phyloP scores from a whole-genome alignment of 495 filamentous ascomycete species.

The Aspergillus affinis region DNA sequence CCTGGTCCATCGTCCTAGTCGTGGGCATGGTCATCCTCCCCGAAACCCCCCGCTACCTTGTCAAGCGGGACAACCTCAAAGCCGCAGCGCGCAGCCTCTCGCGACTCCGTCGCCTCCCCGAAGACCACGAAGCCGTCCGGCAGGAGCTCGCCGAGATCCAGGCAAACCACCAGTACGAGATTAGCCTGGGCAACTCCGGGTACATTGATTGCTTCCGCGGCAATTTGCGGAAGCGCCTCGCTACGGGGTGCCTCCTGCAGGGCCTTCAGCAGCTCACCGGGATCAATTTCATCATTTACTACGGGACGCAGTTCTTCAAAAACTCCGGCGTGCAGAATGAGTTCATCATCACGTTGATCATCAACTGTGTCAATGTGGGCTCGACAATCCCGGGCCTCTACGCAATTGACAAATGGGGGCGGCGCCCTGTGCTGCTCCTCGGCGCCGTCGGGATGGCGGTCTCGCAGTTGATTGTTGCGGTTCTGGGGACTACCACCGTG shows the following conservation, averaged over 20 bases:
- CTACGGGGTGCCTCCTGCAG: background rate
- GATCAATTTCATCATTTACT: slow-evolving; percentile 5
- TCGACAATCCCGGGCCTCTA: slow-evolving; percentile 2
- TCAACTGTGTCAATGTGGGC: slow-evolving; percentile 4
- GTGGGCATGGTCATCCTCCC: slow-evolving; percentile 5
- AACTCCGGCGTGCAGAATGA: slow-evolving; percentile 3
- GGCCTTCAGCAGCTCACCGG: slow-evolving; percentile 1
- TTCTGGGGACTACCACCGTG: background rate
- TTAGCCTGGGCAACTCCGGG: background rate
- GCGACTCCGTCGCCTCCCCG: background rate
- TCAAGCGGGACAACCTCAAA: background rate
- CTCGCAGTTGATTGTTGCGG: background rate
- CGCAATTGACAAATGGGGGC: slow-evolving; percentile 1
- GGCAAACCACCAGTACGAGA: slow-evolving; percentile 7
- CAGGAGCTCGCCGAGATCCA: slow-evolving; percentile 6
- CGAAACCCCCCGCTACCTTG: slow-evolving; percentile 6
- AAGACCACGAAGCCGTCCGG: background rate
- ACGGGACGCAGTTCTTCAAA: slow-evolving; percentile 3
- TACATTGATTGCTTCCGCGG: slow-evolving; percentile 2
- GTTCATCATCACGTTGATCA: background rate
- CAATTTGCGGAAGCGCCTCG: background rate
- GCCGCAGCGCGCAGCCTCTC: background rate
- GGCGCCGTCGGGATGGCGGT: background rate
- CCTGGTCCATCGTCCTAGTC: slow-evolving; percentile 5
- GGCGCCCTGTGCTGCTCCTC: background rate